phyloP scores from a whole-genome alignment of 2,329 filamentous ascomycete species.

The Fusarium beomiforme region DNA sequence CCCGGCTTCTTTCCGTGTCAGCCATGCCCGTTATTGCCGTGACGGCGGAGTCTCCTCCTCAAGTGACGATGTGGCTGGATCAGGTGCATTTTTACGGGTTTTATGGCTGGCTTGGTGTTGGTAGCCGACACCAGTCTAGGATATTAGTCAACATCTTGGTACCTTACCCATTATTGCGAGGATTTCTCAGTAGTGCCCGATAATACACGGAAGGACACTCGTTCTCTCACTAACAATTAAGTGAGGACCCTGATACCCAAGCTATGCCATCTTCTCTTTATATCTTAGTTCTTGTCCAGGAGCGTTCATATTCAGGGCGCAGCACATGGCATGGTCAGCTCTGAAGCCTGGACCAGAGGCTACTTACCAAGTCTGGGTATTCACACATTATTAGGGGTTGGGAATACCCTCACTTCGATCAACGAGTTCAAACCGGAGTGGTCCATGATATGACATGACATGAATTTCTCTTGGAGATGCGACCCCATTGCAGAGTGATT shows the following conservation, averaged over 20 bases:
- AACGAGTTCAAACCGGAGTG: not conserved
- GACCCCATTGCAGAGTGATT: not conserved
- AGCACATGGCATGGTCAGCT: not conserved
- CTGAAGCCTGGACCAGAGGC: not conserved
- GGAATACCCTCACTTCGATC: constrained; percentile 26
- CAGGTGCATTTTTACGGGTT: constrained; percentile 6
- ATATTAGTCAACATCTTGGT: not conserved
- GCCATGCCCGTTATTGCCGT: constrained; percentile 30
- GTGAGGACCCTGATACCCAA: not conserved
- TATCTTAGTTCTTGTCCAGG: not conserved
- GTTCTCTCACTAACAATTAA: not conserved
- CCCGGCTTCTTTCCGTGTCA: constrained; percentile 24
- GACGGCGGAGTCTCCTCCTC: constrained; percentile 19
- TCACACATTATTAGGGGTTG: not conserved
- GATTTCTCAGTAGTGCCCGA: not conserved
- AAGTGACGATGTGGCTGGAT: constrained; percentile 28
- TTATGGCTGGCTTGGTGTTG: not conserved
- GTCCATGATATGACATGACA: not conserved
- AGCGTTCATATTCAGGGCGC: not conserved
- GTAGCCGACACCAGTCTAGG: not conserved
- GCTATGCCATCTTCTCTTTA: not conserved
- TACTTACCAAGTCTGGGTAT: not conserved
- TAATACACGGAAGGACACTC: not conserved
- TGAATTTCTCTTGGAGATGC: not conserved
- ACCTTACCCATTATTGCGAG: not conserved